Percentiles rank a stretch among this genome's conserved stretches.
Evolutionary conservation across 78 protist species (phyloP).

Genomic region (Pelomyxa schiedti): DNA sequence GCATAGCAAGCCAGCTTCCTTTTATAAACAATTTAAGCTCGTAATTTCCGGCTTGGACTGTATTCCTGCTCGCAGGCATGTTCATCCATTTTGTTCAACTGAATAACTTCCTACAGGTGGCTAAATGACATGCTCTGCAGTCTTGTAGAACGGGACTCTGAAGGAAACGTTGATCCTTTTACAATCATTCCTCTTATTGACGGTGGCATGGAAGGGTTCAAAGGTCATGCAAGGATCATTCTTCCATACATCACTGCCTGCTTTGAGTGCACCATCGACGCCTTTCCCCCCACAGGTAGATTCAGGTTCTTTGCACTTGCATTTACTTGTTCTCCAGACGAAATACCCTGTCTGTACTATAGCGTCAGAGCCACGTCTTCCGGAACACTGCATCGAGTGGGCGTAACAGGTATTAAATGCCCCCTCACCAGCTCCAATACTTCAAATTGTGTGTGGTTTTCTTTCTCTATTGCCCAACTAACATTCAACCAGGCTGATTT

Average conservation of each 20-base stretch:
- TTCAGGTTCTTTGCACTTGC: neutral
- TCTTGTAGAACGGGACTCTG: slow-evolving; percentile 44
- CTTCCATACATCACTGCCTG: slow-evolving; percentile 74
- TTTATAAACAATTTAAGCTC: slow-evolving; percentile 75
- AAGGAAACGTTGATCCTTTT: slow-evolving; percentile 22
- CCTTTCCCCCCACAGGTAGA: slow-evolving; percentile 94
- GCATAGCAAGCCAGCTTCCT: slow-evolving; percentile 66
- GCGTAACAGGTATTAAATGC: slow-evolving; percentile 36
- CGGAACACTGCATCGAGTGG: slow-evolving; percentile 91
- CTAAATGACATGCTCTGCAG: slow-evolving; percentile 69
- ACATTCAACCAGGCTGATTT: too few relatives aligned
- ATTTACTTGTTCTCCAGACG: slow-evolving; percentile 21
- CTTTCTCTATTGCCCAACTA: too few relatives aligned
- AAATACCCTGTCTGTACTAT: slow-evolving; percentile 91
- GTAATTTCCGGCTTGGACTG: slow-evolving; percentile 94
- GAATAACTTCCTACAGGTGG: too few relatives aligned
- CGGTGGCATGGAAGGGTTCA: slow-evolving; percentile 97
- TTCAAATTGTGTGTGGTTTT: too few relatives aligned
- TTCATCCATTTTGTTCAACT: slow-evolving; percentile 45
- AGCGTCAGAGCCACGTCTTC: slow-evolving; percentile 84
- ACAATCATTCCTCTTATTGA: slow-evolving; percentile 85
- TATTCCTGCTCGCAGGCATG: slow-evolving; percentile 62
- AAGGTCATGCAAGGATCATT: slow-evolving; percentile 90
- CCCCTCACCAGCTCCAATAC: too few relatives aligned
- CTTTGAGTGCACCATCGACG: slow-evolving; percentile 82